Percentiles rank a stretch among this genome's conserved stretches.
These are phyloP conservation scores for Tetrahymena borealis DNA, from an alignment of 73 alveolate species.

Conservation along the genomic window DNA sequence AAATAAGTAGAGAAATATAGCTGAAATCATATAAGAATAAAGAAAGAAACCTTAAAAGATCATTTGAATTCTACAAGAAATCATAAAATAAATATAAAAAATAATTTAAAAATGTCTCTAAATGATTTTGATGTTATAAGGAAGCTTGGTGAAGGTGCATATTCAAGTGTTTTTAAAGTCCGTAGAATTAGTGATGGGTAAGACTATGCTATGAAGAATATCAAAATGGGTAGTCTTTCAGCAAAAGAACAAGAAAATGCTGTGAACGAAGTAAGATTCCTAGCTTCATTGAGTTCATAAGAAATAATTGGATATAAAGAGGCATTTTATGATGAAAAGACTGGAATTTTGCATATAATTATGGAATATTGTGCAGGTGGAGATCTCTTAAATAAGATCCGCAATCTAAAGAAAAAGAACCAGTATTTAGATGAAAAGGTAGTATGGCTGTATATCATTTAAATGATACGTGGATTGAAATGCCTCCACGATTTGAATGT, in stretches of 20 bases:
- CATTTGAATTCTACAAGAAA: too few relatives aligned
- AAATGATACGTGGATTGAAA: conserved; percentile 75
- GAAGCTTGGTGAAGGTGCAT: conserved; percentile 41
- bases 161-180: conserved; percentile 36
- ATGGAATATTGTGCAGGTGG: conserved; percentile 82
- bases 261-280: conserved; percentile 39
- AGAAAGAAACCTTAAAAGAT: too few relatives aligned
- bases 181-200: conserved; percentile 25
- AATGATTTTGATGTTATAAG: conserved; percentile 35
- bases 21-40: too few relatives aligned
- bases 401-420: conserved; percentile 32
- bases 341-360: conserved; percentile 42
- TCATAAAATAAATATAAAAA: too few relatives aligned
- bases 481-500: conserved; percentile 77
- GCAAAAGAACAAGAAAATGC: conserved; percentile 42
- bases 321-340: conserved; percentile 38
- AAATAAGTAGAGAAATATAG: too few relatives aligned
- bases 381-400: conserved; percentile 61
- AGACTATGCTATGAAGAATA: conserved; percentile 45
- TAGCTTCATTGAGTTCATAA: conserved; percentile 18
- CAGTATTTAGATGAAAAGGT: conserved; percentile 45
- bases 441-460: conserved; percentile 65
- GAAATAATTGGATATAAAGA: conserved; percentile 41
- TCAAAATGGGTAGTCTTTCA: conserved; percentile 15
- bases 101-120: neutral